Conservation (phyloP, 2,329 filamentous ascomycete species). For the Penicillium corylophilum region DNA sequence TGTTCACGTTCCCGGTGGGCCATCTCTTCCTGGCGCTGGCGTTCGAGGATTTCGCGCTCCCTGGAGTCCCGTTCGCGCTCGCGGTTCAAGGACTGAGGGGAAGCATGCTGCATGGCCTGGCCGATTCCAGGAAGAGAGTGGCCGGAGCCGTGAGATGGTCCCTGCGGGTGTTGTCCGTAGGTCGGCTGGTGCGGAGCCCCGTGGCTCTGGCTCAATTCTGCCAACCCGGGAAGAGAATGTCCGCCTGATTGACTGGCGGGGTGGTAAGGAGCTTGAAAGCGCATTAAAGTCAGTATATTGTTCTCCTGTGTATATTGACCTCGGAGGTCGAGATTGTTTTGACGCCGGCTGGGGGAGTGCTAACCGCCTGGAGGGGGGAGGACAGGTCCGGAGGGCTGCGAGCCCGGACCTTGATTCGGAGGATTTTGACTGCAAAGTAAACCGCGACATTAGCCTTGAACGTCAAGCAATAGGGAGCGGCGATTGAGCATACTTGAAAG, state of each 20-base stretch:
- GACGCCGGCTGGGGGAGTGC: conserved; percentile 12
- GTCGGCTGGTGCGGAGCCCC: conserved; percentile 42
- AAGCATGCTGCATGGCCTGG: conserved; percentile 44
- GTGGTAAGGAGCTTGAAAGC: conserved; percentile 40
- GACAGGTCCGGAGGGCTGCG: conserved; percentile 39
- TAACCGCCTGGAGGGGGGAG: conserved; percentile 43
- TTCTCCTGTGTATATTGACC: neutral
- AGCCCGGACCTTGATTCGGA: conserved; percentile 39
- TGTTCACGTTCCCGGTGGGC: conserved; percentile 57
- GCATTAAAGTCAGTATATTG: conserved; percentile 18
- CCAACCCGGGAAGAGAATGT: conserved; percentile 48
- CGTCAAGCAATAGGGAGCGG: neutral
- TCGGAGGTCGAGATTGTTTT: neutral
- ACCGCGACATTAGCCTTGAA: conserved; percentile 11
- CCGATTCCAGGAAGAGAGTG: conserved; percentile 44
- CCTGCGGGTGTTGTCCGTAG: conserved; percentile 44
- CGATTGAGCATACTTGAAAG: conserved; percentile 42
- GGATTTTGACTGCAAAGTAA: conserved; percentile 35
- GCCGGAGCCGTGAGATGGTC: conserved; percentile 34
- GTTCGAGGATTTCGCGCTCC: conserved; percentile 53
- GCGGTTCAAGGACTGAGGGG: conserved; percentile 43
- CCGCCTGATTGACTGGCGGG: conserved; percentile 42
- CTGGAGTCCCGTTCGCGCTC: conserved; percentile 53
- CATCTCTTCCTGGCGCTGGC: conserved; percentile 57
- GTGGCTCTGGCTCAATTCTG: conserved; percentile 48